Evolutionary conservation across 2,329 filamentous ascomycete genomes (phyloP).

Genomic region (Aspergillus pseudonomiae): DNA sequence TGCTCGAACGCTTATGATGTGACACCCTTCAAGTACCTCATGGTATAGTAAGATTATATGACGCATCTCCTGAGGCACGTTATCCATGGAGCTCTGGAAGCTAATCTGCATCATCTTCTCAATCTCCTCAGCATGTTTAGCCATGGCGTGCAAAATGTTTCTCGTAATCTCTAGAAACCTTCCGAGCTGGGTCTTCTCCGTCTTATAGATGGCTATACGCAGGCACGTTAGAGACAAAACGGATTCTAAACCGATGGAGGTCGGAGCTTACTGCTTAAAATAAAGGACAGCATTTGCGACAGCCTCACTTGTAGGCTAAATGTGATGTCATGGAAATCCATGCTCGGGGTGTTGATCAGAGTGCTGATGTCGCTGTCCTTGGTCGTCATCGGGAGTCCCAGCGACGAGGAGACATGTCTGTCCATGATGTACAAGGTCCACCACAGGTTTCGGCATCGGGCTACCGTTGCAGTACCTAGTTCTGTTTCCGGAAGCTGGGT

Average conservation of each 20-base stretch:
- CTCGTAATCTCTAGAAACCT: background rate
- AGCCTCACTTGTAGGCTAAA: background rate
- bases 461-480: background rate
- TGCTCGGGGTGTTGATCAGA: background rate
- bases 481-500: background rate
- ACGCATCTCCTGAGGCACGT: background rate
- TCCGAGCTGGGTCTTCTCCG: background rate
- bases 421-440: background rate
- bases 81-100: background rate
- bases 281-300: background rate
- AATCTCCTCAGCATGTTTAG: background rate
- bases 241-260: too few species aligned
- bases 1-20: background rate
- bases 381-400: background rate
- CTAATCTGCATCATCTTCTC: background rate
- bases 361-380: background rate
- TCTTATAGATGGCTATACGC: background rate
- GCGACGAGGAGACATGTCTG: background rate
- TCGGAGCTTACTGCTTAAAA: background rate
- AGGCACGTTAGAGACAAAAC: background rate
- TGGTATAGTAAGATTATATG: background rate
- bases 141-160: background rate
- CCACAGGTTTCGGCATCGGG: background rate
- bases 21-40: background rate
- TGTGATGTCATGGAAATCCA: background rate